These are phyloP conservation scores for Suillus fuscotomentosus DNA, from an alignment of 768 basidiomycete genomes.

Conservation along the genomic window DNA sequence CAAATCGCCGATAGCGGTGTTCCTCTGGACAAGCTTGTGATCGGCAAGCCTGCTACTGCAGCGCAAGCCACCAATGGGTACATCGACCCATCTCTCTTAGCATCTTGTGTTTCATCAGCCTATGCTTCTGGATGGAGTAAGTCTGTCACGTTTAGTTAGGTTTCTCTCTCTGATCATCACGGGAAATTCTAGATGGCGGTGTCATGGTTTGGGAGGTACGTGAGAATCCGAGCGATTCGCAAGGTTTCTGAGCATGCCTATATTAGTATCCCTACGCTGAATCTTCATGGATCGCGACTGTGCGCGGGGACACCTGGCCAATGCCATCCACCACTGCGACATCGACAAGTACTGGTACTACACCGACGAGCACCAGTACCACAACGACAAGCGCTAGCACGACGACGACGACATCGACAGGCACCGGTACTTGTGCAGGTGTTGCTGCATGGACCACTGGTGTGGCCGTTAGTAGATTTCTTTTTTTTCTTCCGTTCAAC, in stretches of 20 bases:
- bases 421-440: constrained; percentile 34
- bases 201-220: constrained; percentile 42
- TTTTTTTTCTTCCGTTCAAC: not conserved
- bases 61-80: constrained; percentile 50
- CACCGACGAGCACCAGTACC: constrained; percentile 15
- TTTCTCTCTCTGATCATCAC: constrained; percentile 1
- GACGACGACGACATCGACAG: constrained; percentile 10
- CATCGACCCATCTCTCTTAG: constrained; percentile 56
- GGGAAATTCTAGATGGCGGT: constrained; percentile 28
- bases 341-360: constrained; percentile 9
- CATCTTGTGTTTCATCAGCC: constrained; percentile 61
- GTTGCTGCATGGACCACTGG: constrained; percentile 40
- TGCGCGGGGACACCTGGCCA: constrained; percentile 35
- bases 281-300: constrained; percentile 37
- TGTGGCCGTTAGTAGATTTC: constrained; percentile 31
- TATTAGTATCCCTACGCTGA: constrained; percentile 37
- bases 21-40: constrained; percentile 48
- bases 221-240: not conserved
- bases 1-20: constrained; percentile 50
- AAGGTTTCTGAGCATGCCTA: not conserved
- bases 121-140: constrained; percentile 64
- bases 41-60: constrained; percentile 49
- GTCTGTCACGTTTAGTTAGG: constrained; percentile 24
- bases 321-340: constrained; percentile 17
- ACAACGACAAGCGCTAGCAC: constrained; percentile 8